Evolutionary conservation across 768 basidiomycete species (phyloP).

Genomic region (Termitomyces sp.): DNA sequence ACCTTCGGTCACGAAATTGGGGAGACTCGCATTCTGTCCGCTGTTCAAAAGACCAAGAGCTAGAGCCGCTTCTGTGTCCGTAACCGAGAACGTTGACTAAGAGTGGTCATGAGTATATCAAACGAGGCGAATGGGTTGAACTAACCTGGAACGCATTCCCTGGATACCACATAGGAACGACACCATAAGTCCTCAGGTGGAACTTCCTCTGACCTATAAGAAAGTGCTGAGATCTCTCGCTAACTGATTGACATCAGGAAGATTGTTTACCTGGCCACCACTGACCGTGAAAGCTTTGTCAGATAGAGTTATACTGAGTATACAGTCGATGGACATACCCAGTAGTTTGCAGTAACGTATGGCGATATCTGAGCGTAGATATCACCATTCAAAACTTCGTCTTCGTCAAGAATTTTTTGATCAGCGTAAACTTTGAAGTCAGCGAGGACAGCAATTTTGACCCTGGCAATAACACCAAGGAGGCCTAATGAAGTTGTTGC

Average conservation of each 20-base stretch:
- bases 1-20: conserved; percentile 30
- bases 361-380: conserved; percentile 29
- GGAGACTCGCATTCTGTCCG: conserved; percentile 28
- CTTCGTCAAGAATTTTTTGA: conserved; percentile 30
- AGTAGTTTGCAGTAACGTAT: conserved; percentile 36
- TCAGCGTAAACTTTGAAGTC: conserved; percentile 36
- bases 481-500: conserved; percentile 35
- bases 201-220: conserved; percentile 29
- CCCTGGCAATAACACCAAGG: conserved; percentile 30
- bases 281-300: conserved; percentile 11
- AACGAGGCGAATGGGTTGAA: background rate
- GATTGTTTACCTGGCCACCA: conserved; percentile 30
- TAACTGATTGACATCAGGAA: background rate
- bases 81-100: conserved; percentile 32
- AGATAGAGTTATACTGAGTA: background rate
- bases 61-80: conserved; percentile 23
- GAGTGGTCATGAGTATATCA: background rate
- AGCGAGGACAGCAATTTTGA: conserved; percentile 26
- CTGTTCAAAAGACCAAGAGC: conserved; percentile 26
- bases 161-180: conserved; percentile 21
- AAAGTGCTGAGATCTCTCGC: background rate
- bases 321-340: conserved; percentile 20
- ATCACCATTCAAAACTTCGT: conserved; percentile 28
- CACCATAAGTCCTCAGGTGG: conserved; percentile 32
- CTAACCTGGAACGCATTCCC: conserved; percentile 33